Percentiles rank a stretch among this genome's conserved stretches.
Conservation (phyloP, 768 basidiomycete species). For the Phlebiopsis gigantea region DNA sequence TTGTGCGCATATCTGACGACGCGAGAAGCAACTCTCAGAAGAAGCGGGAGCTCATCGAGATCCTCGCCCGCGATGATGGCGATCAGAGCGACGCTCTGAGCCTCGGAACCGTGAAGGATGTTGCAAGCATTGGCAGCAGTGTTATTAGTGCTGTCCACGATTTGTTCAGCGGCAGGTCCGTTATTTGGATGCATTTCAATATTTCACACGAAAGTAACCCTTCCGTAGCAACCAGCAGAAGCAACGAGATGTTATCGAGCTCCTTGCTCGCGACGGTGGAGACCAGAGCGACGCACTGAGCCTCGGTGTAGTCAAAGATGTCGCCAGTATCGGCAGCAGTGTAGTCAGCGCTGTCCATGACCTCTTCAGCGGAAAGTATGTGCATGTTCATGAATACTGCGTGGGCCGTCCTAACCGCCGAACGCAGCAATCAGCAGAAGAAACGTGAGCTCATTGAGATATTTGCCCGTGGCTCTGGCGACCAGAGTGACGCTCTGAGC, state of each 20-base stretch:
- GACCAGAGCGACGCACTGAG: not conserved
- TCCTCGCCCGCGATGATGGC: slow-evolving; percentile 4
- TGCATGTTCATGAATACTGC: not conserved
- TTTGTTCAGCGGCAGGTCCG: not conserved
- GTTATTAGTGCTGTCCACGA: not conserved
- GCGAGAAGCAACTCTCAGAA: not conserved
- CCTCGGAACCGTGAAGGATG: not conserved
- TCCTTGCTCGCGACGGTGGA: not conserved
- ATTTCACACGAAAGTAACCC: not conserved
- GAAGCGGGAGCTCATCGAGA: slow-evolving; percentile 3
- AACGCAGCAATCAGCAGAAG: not conserved
- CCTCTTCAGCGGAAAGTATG: not conserved
- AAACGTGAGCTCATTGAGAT: not conserved
- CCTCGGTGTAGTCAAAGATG: not conserved
- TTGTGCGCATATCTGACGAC: not conserved
- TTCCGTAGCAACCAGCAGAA: not conserved
- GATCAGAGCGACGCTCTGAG: not conserved
- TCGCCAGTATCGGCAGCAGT: not conserved
- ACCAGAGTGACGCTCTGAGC: not conserved
- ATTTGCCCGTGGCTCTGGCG: not conserved
- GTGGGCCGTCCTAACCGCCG: not conserved
- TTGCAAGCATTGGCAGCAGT: slow-evolving; percentile 1
- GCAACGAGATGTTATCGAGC: not conserved
- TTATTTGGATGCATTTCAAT: not conserved
- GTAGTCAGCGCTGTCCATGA: not conserved